These are phyloP conservation scores for Pestalotiopsis fici DNA, from an alignment of 2,329 filamentous ascomycete genomes.

Conservation along the genomic window DNA sequence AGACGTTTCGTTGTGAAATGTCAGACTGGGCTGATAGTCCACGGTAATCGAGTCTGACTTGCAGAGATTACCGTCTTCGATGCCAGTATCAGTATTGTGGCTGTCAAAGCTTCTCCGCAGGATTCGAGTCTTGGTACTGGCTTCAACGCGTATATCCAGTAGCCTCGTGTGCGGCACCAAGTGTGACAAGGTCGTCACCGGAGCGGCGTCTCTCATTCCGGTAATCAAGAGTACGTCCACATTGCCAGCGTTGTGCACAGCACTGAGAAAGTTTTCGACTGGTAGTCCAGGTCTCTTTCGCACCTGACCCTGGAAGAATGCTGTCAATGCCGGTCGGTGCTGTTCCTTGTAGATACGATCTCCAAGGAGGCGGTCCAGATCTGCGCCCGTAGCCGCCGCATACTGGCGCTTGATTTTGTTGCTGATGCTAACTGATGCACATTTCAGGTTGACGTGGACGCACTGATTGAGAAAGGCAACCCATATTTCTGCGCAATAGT, in stretches of 20 bases:
- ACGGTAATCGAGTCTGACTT: conserved; percentile 20
- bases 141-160: conserved; percentile 52
- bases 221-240: conserved; percentile 62
- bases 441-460: conserved; percentile 29
- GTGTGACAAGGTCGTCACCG: conserved; percentile 54
- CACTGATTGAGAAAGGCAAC: conserved; percentile 35
- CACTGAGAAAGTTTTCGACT: conserved; percentile 50
- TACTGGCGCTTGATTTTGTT: conserved; percentile 59
- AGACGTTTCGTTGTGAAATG: conserved; percentile 51
- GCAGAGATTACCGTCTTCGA: conserved; percentile 18
- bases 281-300: conserved; percentile 43
- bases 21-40: conserved; percentile 40
- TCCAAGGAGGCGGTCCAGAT: conserved; percentile 46
- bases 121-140: conserved; percentile 32
- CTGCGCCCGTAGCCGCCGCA: conserved; percentile 46
- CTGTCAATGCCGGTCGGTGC: conserved; percentile 53
- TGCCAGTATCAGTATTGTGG: conserved; percentile 11
- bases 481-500: conserved; percentile 59
- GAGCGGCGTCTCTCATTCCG: conserved; percentile 63
- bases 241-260: conserved; percentile 40
- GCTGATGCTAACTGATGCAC: conserved; percentile 55
- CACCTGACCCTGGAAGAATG: conserved; percentile 50
- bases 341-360: conserved; percentile 64
- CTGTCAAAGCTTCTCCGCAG: conserved; percentile 32
- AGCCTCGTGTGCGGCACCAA: conserved; percentile 51